Conservation (phyloP, 169 alveolate genomes). For the Plasmodium billcollinsi region DNA sequence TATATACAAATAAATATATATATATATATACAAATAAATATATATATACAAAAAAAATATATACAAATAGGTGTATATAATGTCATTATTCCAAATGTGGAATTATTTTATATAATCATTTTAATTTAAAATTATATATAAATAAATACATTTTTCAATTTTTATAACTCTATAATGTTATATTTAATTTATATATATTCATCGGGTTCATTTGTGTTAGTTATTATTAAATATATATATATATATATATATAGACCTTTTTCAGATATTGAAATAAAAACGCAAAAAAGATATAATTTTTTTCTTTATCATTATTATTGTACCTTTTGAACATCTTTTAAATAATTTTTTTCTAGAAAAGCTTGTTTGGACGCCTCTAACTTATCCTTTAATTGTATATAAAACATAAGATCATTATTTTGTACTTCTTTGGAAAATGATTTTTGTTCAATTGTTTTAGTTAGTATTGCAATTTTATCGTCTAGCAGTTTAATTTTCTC, state of each 20-base stretch:
- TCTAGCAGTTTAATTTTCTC: conserved; percentile 87
- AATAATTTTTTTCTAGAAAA: conserved; percentile 77
- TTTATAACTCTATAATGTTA: too few species aligned
- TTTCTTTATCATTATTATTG: too few species aligned
- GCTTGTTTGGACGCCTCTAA: conserved; percentile 90
- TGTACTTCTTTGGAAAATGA: conserved; percentile 83
- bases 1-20: too few species aligned
- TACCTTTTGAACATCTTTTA: conserved; percentile 22
- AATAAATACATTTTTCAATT: too few species aligned
- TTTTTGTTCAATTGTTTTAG: conserved; percentile 86
- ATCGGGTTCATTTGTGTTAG: too few species aligned
- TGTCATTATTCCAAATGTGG: too few species aligned
- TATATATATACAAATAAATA: too few species aligned
- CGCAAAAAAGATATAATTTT: neutral
- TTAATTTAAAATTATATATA: too few species aligned
- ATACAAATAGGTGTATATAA: too few species aligned
- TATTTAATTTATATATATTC: too few species aligned
- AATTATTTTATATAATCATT: too few species aligned
- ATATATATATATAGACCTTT: neutral
- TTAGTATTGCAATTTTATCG: conserved; percentile 84
- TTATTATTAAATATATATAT: neutral
- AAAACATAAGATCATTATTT: conserved; percentile 78
- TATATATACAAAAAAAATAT: too few species aligned
- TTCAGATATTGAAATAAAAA: neutral
- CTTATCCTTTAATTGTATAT: conserved; percentile 87